phyloP scores from a whole-genome alignment of 768 basidiomycete genomes.

The Lactarius hengduanensis region DNA sequence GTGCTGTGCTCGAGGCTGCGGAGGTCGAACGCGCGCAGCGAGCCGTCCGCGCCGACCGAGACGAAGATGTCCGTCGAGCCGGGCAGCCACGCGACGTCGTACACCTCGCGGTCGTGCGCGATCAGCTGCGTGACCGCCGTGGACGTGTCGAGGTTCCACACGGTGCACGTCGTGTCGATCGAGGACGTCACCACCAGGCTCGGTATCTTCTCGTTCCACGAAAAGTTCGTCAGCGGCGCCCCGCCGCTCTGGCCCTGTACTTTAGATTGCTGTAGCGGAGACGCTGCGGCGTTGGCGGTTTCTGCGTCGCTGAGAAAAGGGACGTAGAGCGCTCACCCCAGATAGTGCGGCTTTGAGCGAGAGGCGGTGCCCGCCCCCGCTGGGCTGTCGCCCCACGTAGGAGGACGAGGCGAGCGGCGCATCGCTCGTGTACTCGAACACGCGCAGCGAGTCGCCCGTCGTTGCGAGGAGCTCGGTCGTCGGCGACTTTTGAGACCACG shows the following conservation, averaged over 20 bases:
- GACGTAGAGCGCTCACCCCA: constrained; percentile 54
- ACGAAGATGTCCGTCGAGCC: constrained; percentile 96
- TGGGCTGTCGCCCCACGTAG: constrained; percentile 69
- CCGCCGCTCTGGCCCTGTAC: constrained; percentile 78
- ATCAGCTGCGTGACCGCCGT: constrained; percentile 96
- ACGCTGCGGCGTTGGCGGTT: constrained; percentile 11
- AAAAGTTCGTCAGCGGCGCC: constrained; percentile 94
- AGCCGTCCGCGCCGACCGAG: constrained; percentile 96
- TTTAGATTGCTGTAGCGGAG: constrained; percentile 70
- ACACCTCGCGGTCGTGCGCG: constrained; percentile 94
- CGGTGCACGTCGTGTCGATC: constrained; percentile 97
- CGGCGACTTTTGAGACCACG: constrained; percentile 67
- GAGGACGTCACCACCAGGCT: constrained; percentile 94
- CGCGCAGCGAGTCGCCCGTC: constrained; percentile 87
- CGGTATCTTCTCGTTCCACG: constrained; percentile 94
- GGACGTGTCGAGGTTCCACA: constrained; percentile 96
- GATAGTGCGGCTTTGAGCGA: constrained; percentile 75
- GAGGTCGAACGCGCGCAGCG: constrained; percentile 93
- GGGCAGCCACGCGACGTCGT: constrained; percentile 98
- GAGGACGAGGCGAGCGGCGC: constrained; percentile 52
- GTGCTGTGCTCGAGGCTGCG: constrained; percentile 97
- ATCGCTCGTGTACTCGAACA: constrained; percentile 87
- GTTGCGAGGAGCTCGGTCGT: constrained; percentile 85
- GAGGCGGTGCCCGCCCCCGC: constrained; percentile 58
- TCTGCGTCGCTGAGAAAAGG: constrained; percentile 8